These are phyloP conservation scores for Dactylonectria estremocensis DNA, from an alignment of 2,329 filamentous ascomycete species.

Conservation along the genomic window DNA sequence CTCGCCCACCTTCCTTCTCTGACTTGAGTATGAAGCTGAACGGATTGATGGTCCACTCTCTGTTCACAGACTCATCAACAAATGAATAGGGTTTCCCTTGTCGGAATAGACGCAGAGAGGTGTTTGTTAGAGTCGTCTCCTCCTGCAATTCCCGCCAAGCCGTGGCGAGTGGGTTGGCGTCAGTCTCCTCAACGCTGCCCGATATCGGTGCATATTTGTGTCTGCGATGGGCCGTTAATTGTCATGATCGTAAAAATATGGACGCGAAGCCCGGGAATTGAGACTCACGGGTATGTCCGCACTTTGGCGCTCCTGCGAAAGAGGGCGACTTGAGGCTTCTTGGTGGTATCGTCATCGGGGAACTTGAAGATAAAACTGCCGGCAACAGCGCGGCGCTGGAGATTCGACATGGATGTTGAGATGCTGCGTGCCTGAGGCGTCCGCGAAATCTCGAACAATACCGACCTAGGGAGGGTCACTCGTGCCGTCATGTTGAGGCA, in stretches of 20 bases:
- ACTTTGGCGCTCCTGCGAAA: conserved; percentile 74
- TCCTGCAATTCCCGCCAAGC: conserved; percentile 75
- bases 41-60: conserved; percentile 75
- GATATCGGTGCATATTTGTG: conserved; percentile 74
- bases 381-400: conserved; percentile 58
- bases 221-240: conserved; percentile 47
- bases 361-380: conserved; percentile 67
- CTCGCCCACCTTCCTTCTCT: conserved; percentile 45
- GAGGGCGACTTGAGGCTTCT: conserved; percentile 68
- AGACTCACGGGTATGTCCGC: conserved; percentile 70
- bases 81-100: conserved; percentile 73
- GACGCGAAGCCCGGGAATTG: not conserved
- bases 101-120: conserved; percentile 66
- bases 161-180: conserved; percentile 67
- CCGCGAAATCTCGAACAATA: not conserved
- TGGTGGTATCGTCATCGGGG: conserved; percentile 51
- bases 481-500: conserved; percentile 12
- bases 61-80: conserved; percentile 64
- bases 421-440: conserved; percentile 14
- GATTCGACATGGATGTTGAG: conserved; percentile 40
- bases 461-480: not conserved
- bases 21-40: conserved; percentile 70
- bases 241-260: conserved; percentile 6
- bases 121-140: conserved; percentile 69
- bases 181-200: conserved; percentile 70